Evolutionary conservation across 345 rosid species (phyloP), one percentile per base, ranked within the genome.

Genomic region (Jatropha curcas): DNA sequence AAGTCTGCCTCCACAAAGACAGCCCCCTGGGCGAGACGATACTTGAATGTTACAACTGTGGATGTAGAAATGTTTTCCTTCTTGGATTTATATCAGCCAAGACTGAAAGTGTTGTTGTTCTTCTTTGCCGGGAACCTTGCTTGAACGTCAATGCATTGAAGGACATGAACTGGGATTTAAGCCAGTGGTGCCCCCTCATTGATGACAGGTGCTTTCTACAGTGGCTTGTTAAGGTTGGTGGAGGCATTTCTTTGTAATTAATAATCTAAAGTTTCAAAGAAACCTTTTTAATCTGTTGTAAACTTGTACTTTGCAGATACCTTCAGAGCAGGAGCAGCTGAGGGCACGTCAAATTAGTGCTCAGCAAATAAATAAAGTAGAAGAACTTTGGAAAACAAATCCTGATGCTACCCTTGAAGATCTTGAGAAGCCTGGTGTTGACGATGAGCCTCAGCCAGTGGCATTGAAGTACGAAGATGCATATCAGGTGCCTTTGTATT

Each of bases 121-220:
- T 96, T 73, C 95, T 96, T 2, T 96, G 99, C 78, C 86, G 99
- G 82, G 99, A 96, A 65, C 99, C 99, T 41, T 96, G 99, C 83
- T 87, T 96, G 86, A 96, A 82, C 70, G 98, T 96, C 25, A 96
- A 96, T 82, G 99, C 99, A 43, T 78, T 96, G 84, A 96, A 96
- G 87, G 99, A 96, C 87, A 91, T 96, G 99, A 96, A 93, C 62
- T 96, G 99, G 99, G 99, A 96, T 78, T 81, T 93, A 70, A 96
- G 99, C 82, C 98, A 96, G 77, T 96, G 99, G 99, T 93, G 97
- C 72, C 98, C 99, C 65, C 85, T 96, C 75, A 96, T 96, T 79
- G 99, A 96, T 73, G 99, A 96, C 80, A 91, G 99, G 79, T 96
- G 99, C 83, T 96, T 96, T 80, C 79, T 96, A 67, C 97, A 90